These are phyloP conservation scores for Aegilops bicornis DNA, from an alignment of 176 grass and related monocot genomes.

Conservation along the genomic window DNA sequence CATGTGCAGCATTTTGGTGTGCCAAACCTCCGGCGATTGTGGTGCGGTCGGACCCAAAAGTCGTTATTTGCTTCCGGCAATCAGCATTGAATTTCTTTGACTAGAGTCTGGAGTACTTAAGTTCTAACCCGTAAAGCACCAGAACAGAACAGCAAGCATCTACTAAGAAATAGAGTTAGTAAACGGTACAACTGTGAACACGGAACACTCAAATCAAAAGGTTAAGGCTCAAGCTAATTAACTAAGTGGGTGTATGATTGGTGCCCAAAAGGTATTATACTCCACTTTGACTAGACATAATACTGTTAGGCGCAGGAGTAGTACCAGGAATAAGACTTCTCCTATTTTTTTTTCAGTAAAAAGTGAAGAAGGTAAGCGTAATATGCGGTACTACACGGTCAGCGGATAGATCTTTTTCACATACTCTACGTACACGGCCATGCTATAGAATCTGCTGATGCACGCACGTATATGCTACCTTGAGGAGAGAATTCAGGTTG, in stretches of 20 bases:
- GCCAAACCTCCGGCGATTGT: constrained; percentile 13
- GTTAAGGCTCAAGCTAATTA: neutral
- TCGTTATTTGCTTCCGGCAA: neutral
- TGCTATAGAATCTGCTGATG: no score
- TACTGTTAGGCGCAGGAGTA: no score
- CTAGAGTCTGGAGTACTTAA: neutral
- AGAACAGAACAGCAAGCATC: no score
- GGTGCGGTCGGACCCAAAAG: neutral
- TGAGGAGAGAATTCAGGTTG: neutral
- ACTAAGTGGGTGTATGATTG: neutral
- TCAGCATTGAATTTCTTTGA: neutral
- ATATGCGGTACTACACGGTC: no score
- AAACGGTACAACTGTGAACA: no score
- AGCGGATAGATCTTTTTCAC: no score
- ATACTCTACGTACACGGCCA: no score
- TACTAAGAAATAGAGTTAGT: no score
- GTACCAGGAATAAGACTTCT: no score
- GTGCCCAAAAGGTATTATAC: neutral
- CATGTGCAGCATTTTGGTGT: neutral
- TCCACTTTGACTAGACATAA: neutral
- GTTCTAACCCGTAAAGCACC: no score
- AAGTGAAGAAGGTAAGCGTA: no score
- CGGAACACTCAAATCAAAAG: neutral
- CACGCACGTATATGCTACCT: neutral
- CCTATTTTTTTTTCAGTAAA: no score